These are phyloP conservation scores for Chalciporus sphaerocephalus DNA, from an alignment of 768 basidiomycete species.

Conservation along the genomic window DNA sequence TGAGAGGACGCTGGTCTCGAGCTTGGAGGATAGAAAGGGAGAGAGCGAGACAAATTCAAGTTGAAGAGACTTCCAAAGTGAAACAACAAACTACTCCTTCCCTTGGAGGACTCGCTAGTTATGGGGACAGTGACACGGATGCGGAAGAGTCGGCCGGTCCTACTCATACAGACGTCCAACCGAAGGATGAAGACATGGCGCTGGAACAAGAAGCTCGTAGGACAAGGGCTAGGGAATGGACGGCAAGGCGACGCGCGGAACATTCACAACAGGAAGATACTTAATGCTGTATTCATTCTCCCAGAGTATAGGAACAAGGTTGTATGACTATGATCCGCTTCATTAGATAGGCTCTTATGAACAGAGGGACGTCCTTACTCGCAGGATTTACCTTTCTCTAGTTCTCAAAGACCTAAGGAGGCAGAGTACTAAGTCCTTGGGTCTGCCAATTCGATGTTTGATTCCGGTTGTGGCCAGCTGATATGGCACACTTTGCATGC, in stretches of 20 bases:
- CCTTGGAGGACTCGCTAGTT: constrained; percentile 55
- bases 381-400: no score
- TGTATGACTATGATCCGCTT: no score
- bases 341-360: no score
- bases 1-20: constrained; percentile 69
- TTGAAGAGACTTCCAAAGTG: constrained; percentile 24
- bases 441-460: no score
- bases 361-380: no score
- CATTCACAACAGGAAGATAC: constrained; percentile 7
- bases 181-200: constrained; percentile 18
- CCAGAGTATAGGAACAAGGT: background rate
- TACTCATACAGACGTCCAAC: background rate
- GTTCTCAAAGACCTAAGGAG: no score
- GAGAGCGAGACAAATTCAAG: constrained; percentile 33
- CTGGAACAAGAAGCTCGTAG: constrained; percentile 46
- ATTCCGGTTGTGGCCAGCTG: no score
- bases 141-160: constrained; percentile 26
- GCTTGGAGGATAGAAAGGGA: constrained; percentile 59
- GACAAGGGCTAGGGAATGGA: constrained; percentile 55
- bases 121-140: constrained; percentile 54
- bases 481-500: no score
- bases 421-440: no score
- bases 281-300: background rate
- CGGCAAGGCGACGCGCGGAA: constrained; percentile 42
- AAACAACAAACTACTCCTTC: constrained; percentile 15